Conservation (phyloP, 208 protist genomes). For the Leishmania turanica region DNA sequence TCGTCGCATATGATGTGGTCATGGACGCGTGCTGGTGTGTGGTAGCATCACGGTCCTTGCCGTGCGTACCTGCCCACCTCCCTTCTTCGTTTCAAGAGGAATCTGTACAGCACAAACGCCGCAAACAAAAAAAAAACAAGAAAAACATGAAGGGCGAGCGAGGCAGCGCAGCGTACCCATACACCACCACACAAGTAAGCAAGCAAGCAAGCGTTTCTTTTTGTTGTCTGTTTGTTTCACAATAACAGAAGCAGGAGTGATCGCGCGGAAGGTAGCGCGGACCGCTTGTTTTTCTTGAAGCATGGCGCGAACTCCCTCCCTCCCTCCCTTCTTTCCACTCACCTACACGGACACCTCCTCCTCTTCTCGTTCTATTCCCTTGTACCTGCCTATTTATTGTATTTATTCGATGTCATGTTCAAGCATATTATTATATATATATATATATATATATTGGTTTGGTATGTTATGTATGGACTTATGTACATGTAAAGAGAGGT, state of each 20-base stretch:
- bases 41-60: not conserved
- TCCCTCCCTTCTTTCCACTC: not conserved
- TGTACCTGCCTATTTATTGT: not conserved
- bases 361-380: not conserved
- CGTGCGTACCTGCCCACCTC: not conserved
- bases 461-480: too few relatives aligned
- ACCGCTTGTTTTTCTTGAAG: slow-evolving; percentile 3
- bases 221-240: not conserved
- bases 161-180: not conserved
- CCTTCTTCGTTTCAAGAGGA: too few relatives aligned
- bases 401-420: not conserved
- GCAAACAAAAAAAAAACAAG: too few relatives aligned
- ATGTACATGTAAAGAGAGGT: not conserved
- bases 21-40: not conserved
- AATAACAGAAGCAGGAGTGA: not conserved
- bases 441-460: too few relatives aligned
- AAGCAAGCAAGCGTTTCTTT: not conserved
- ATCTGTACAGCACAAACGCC: too few relatives aligned
- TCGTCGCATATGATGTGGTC: not conserved
- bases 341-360: not conserved
- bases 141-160: not conserved
- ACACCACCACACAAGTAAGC: not conserved
- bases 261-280: not conserved
- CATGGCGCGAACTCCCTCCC: not conserved
- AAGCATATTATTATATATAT: not conserved